phyloP scores from a whole-genome alignment of 495 filamentous ascomycete species.

The Chlorociboria aeruginascens region DNA sequence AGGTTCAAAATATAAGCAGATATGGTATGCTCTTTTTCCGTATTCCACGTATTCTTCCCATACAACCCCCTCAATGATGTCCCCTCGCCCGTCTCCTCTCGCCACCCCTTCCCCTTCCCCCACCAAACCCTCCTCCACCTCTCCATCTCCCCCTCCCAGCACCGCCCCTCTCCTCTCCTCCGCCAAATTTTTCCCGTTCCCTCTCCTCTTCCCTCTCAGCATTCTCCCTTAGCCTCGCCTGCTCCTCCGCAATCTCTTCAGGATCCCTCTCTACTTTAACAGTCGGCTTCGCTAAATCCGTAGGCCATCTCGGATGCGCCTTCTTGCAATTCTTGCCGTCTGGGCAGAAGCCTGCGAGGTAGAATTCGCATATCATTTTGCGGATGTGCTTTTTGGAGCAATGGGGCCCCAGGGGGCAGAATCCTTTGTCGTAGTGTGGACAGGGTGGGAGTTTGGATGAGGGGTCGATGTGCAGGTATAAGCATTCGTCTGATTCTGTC shows the following conservation, averaged over 20 bases:
- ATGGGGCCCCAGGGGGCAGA: constrained; percentile 77
- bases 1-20: background rate
- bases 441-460: constrained; percentile 70
- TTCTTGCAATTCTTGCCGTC: constrained; percentile 64
- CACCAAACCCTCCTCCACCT: constrained; percentile 11
- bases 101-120: constrained; percentile 6
- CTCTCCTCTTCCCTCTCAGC: constrained; percentile 24
- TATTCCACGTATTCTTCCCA: background rate
- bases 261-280: constrained; percentile 15
- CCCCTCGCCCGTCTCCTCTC: constrained; percentile 15
- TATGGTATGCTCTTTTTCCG: background rate
- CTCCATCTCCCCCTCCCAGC: constrained; percentile 15
- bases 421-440: constrained; percentile 90
- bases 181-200: constrained; percentile 21
- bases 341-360: constrained; percentile 89
- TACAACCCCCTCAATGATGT: constrained; percentile 3
- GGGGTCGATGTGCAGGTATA: constrained; percentile 90
- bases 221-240: constrained; percentile 22
- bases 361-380: constrained; percentile 68
- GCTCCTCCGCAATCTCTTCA: constrained; percentile 19
- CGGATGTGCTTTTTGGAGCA: constrained; percentile 81
- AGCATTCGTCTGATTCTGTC: constrained; percentile 58
- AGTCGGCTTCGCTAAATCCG: constrained; percentile 54
- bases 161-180: constrained; percentile 20
- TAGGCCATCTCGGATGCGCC: constrained; percentile 73